Conservation (phyloP, 768 basidiomycete species). For the Pleurotus platypus region DNA sequence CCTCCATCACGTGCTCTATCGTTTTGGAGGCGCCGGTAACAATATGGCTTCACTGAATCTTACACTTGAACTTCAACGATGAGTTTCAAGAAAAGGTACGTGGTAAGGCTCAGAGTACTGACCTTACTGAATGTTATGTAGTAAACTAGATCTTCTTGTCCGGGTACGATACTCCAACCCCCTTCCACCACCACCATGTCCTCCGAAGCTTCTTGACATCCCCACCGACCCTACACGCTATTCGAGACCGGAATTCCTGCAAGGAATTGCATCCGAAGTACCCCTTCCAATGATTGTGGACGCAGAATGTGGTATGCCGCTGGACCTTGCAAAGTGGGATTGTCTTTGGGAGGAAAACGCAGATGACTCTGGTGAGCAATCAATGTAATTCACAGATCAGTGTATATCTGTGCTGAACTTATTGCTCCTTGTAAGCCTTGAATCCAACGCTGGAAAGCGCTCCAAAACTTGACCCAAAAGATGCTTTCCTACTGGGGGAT, state of each 20-base stretch:
- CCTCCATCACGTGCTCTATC: neutral
- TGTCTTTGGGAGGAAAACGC: slow-evolving; percentile 81
- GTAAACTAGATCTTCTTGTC: slow-evolving; percentile 88
- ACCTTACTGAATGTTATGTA: slow-evolving; percentile 19
- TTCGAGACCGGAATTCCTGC: slow-evolving; percentile 80
- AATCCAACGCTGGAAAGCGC: slow-evolving; percentile 65
- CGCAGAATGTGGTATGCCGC: slow-evolving; percentile 94
- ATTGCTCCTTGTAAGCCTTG: slow-evolving; percentile 27
- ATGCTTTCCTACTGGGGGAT: slow-evolving; percentile 74
- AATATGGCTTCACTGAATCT: neutral
- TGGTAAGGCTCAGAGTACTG: neutral
- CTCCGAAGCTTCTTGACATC: slow-evolving; percentile 90
- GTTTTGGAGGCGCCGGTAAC: neutral
- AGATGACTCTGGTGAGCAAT: slow-evolving; percentile 55
- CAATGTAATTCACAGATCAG: neutral
- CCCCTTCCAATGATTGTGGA: slow-evolving; percentile 96
- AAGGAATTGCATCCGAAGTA: slow-evolving; percentile 73
- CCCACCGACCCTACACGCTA: slow-evolving; percentile 89
- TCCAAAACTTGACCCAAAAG: slow-evolving; percentile 67
- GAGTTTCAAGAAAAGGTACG: slow-evolving; percentile 58
- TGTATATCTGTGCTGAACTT: neutral
- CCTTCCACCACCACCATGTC: slow-evolving; percentile 93
- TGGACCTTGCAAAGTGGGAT: slow-evolving; percentile 82
- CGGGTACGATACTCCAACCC: slow-evolving; percentile 94
- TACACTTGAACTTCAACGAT: slow-evolving; percentile 20